Evolutionary conservation across 805 yeast species (phyloP), one percentile per base, ranked within the genome.

Genomic region (Geotrichum ghanense): DNA sequence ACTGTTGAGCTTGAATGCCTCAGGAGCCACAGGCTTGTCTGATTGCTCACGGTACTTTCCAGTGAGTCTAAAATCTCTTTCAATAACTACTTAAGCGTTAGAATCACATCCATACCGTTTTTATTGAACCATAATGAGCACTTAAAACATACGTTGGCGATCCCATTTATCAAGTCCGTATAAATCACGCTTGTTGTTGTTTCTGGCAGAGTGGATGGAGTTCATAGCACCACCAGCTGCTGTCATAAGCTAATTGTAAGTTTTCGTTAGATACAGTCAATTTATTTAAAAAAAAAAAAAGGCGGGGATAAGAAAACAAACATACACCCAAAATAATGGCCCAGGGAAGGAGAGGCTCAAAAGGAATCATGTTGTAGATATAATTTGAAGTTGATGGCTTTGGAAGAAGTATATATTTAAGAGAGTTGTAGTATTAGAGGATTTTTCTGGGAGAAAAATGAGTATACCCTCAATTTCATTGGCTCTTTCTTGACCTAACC

Each of bases 31-130:
- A 4, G 88, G 74, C 40, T 70, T 73, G 52, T 76, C 78, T 44
- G 72, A 62, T 61, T 83, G 90, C 34, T 80, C 89, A 59, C 95
- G 72, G 57, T 67, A 71, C 39, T 72, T 70, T 22, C 95, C 95
- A 9, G 95, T 85, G 57, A 85, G 68, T 53, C 90, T 71, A 59
- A 74, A 70, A 63, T 85, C 95, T 58, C 95, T 73, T 53, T 81
- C 81, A 66, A 84, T 78, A 73, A 68, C 62, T 61, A 42, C 10
- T 27, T n/a, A 14, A 40, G n/a, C n/a, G n/a, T n/a, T n/a, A n/a
- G n/a, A n/a, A n/a, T n/a, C n/a, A n/a, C n/a, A n/a, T n/a, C n/a
- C n/a, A n/a, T n/a, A n/a, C n/a, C n/a, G n/a, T n/a, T n/a, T n/a
- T n/a, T n/a, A 42, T 12, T 53, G 46, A 22, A 21, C 16, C n/a